A percentile compares a stretch with the other conserved stretches of the same genome.
phyloP scores from a whole-genome alignment of 306 rosid species.

The Purshia tridentata region DNA sequence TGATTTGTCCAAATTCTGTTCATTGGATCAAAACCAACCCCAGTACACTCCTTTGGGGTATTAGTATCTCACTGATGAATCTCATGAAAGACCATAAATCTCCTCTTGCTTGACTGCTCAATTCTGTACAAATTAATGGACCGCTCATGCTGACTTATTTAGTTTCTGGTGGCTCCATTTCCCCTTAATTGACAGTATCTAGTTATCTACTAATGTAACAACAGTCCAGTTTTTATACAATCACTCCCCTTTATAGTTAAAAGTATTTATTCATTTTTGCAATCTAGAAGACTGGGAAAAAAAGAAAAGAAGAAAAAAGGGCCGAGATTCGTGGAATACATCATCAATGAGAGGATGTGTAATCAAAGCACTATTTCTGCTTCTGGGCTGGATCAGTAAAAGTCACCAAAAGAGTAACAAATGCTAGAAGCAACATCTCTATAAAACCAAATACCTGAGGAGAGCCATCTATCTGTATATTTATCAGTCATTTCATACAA shows the following conservation, averaged over 20 bases:
- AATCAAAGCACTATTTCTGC: not conserved
- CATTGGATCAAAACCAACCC: not conserved
- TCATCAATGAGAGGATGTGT: not conserved
- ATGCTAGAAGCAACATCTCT: not conserved
- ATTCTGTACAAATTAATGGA: not conserved
- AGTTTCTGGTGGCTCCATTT: not conserved
- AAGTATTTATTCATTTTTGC: not conserved
- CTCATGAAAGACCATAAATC: not conserved
- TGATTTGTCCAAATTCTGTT: not conserved
- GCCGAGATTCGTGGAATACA: not conserved
- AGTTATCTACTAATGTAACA: not conserved
- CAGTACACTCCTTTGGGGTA: not conserved
- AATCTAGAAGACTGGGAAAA: not conserved
- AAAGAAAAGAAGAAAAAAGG: not conserved
- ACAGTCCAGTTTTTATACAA: not conserved
- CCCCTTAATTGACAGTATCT: not conserved
- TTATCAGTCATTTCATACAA: slow-evolving; percentile 75
- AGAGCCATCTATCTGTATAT: slow-evolving; percentile 88
- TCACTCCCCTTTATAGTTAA: slow-evolving; percentile 4
- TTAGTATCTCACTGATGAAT: not conserved
- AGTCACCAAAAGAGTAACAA: not conserved
- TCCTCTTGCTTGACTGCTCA: not conserved
- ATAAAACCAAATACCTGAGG: slow-evolving; percentile 58
- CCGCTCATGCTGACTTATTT: not conserved
- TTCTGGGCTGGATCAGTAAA: not conserved